Conservation (phyloP, 176 grass and related monocot genomes). For the Elymus sibiricus region DNA sequence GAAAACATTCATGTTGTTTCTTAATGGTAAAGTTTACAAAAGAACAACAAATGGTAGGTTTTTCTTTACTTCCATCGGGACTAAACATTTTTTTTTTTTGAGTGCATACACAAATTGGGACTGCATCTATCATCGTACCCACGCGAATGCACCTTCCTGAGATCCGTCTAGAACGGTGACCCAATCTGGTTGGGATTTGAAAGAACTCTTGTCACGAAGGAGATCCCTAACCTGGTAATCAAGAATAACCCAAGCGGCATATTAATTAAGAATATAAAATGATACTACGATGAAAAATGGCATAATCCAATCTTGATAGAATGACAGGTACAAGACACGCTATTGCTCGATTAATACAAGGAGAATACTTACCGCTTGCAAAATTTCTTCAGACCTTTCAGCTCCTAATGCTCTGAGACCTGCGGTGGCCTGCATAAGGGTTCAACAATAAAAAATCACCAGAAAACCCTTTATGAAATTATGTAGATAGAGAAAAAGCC, state of each 20-base stretch:
- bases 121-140: constrained; percentile 44
- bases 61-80: constrained; percentile 18
- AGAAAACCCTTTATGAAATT: neutral
- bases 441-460: constrained; percentile 24
- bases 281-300: neutral
- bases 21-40: constrained; percentile 11
- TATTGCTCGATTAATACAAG: constrained; percentile 18
- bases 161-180: constrained; percentile 92
- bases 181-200: constrained; percentile 88
- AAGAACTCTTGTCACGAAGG: constrained; percentile 76
- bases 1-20: constrained; percentile 12
- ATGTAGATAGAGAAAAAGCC: constrained; percentile 4
- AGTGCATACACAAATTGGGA: constrained; percentile 21
- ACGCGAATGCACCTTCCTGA: constrained; percentile 96
- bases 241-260: neutral
- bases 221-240: constrained; percentile 77
- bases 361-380: constrained; percentile 72
- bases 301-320: constrained; percentile 25
- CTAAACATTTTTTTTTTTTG: neutral
- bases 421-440: constrained; percentile 75
- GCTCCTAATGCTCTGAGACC: constrained; percentile 88
- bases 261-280: constrained; percentile 15
- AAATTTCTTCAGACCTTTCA: constrained; percentile 88
- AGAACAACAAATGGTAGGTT: neutral
- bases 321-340: constrained; percentile 1